Evolutionary conservation across 495 filamentous ascomycete genomes (phyloP).

Genomic region (Penicillium goetzii): DNA sequence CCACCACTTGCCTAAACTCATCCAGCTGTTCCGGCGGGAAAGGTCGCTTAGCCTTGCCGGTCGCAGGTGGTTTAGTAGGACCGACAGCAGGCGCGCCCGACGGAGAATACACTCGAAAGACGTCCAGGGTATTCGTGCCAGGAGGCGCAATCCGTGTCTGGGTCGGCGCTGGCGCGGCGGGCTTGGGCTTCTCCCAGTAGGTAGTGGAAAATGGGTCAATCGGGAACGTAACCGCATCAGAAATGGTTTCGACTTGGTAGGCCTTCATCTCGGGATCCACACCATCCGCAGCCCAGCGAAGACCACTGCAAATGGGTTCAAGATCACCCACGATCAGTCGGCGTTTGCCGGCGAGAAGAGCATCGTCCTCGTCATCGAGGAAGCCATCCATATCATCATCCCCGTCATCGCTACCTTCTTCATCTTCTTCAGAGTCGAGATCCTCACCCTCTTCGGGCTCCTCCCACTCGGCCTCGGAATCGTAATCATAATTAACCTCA

Average conservation of each 20-base stretch:
- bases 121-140: conserved; percentile 30
- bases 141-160: conserved; percentile 15
- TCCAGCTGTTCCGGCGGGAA: conserved; percentile 63
- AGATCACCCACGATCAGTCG: conserved; percentile 66
- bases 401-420: conserved; percentile 58
- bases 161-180: conserved; percentile 6
- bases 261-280: conserved; percentile 49
- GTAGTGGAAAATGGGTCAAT: conserved; percentile 84
- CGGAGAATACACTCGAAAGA: conserved; percentile 28
- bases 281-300: conserved; percentile 76
- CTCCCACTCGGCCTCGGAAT: conserved; percentile 96
- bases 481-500: conserved; percentile 87
- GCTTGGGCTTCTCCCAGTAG: conserved; percentile 70
- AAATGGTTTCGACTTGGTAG: conserved; percentile 73
- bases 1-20: conserved; percentile 72
- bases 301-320: conserved; percentile 72
- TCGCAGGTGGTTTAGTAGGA: conserved; percentile 15
- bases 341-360: conserved; percentile 43
- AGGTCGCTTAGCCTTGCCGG: conserved; percentile 39
- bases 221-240: conserved; percentile 54
- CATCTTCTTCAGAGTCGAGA: conserved; percentile 76
- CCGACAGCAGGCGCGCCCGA: conserved; percentile 17
- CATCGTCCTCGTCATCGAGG: conserved; percentile 56
- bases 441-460: conserved; percentile 81
- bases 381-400: conserved; percentile 61